Evolutionary conservation across 441 rosid species (phyloP), one percentile per base, ranked within the genome.

Genomic region (Eutrema salsugineum): DNA sequence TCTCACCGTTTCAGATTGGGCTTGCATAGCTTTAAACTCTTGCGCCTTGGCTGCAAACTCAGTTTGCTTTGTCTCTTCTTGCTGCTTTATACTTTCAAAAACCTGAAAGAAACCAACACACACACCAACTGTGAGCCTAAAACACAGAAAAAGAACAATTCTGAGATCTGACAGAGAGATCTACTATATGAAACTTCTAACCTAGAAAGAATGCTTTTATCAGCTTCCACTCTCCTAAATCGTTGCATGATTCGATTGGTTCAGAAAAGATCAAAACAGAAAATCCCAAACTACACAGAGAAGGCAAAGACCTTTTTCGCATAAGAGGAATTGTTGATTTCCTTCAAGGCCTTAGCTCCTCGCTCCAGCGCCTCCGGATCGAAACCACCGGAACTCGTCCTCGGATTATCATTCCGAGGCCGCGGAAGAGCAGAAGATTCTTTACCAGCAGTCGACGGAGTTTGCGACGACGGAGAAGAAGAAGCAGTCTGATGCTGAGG

Each of bases 291-390:
- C 17, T 7, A 32, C 2, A 28, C 17, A 50, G 27, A 40, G 53
- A 46, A 20, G 12, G 38, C 3, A 17, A 11, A 20, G 3, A 49
- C 99, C 93, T 92, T 86, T 83, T 95, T 92, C 27, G 93, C 89
- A 70, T 91, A 78, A 72, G 89, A 56, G 47, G 97, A 92, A 8
- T 70, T 68, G 56, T 71, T 80, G 75, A 95, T 95, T 78, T 91
- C 90, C 69, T 73, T 82, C 81, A 92, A 79, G 35, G 94, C 91
- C 79, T 85, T 76, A 22, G 88, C 99, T 8, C 98, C 98, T 30
- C 91, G 85, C 78, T 92, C 99, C 46, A 94, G 79, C 6, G 99
- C 91, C 85, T 90, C 91, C 1, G 98, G 99, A 73, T 94, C 94
- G 47, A 94, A 91, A 8, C 99, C 99, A 42, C 96, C 83, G 2